Percentiles rank a stretch among this genome's conserved stretches.
Conservation (phyloP, 2,329 filamentous ascomycete genomes). For the Dothidotthia symphoricarpi region DNA sequence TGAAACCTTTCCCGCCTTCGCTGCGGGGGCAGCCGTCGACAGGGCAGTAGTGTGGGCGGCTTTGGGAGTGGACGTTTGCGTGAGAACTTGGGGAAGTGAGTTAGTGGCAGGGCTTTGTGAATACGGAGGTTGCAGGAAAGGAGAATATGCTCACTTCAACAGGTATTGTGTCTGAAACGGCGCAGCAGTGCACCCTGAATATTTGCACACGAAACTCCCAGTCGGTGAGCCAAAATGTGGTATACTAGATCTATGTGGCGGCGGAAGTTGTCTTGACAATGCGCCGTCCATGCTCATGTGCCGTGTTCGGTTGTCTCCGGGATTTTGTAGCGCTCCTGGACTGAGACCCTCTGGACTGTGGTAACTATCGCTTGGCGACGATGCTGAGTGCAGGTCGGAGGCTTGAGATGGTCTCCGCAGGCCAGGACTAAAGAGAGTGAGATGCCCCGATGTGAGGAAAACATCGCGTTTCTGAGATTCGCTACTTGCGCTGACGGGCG, state of each 20-base stretch:
- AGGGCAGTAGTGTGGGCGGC: conserved; percentile 63
- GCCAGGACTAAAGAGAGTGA: conserved; percentile 26
- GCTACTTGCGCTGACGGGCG: conserved; percentile 32
- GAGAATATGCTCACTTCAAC: conserved; percentile 59
- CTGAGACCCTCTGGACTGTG: conserved; percentile 39
- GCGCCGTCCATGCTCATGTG: conserved; percentile 35
- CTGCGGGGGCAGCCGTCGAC: conserved; percentile 57
- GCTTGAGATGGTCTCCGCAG: conserved; percentile 38
- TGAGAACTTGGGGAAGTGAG: conserved; percentile 57
- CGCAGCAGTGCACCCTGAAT: conserved; percentile 64
- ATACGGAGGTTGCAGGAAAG: neutral
- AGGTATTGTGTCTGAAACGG: conserved; percentile 77
- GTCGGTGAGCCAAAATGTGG: conserved; percentile 17
- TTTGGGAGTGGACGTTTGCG: conserved; percentile 64
- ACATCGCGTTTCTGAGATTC: conserved; percentile 30
- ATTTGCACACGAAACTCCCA: conserved; percentile 53
- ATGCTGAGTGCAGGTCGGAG: conserved; percentile 36
- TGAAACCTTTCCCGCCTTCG: conserved; percentile 66
- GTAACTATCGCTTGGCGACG: conserved; percentile 35
- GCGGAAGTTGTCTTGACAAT: conserved; percentile 33
- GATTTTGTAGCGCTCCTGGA: conserved; percentile 29
- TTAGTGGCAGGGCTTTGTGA: conserved; percentile 2
- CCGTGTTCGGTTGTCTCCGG: conserved; percentile 28
- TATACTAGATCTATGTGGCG: conserved; percentile 32
- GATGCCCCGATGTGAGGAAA: conserved; percentile 33